These are phyloP conservation scores for Ophiostoma quercus DNA, from an alignment of 2,329 filamentous ascomycete genomes.

Conservation along the genomic window DNA sequence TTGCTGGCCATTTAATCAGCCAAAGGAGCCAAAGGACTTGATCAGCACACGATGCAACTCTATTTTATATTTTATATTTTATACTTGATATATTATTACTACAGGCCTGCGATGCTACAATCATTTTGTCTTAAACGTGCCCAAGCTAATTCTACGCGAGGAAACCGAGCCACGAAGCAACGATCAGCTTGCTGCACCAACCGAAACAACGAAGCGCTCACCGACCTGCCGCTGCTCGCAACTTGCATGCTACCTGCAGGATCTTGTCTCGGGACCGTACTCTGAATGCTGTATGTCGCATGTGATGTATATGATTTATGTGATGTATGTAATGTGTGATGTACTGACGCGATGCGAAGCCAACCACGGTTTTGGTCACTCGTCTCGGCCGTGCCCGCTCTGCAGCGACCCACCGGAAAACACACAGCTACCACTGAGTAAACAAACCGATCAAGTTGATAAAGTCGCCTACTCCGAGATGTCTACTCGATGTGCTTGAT, in stretches of 20 bases:
- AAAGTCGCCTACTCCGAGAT: neutral
- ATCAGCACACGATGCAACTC: neutral
- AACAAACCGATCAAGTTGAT: neutral
- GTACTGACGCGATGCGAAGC: neutral
- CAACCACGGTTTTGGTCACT: neutral
- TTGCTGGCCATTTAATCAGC: neutral
- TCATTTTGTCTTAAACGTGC: neutral
- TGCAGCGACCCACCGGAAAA: neutral
- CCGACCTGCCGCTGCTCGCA: neutral
- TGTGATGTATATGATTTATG: neutral
- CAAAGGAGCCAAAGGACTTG: neutral
- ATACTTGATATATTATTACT: too few relatives aligned
- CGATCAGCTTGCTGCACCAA: too few relatives aligned
- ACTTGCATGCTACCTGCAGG: neutral
- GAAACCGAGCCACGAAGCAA: too few relatives aligned
- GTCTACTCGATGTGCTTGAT: too few relatives aligned
- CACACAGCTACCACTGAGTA: too few relatives aligned
- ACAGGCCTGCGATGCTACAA: neutral
- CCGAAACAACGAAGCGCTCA: neutral
- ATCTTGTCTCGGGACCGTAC: neutral
- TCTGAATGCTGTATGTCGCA: neutral
- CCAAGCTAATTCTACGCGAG: neutral
- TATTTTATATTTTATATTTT: too few relatives aligned
- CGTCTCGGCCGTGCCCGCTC: neutral
- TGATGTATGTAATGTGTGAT: neutral